These are phyloP conservation scores for Ophiostoma sp. DNA, from an alignment of 2,329 filamentous ascomycete species.

Conservation along the genomic window DNA sequence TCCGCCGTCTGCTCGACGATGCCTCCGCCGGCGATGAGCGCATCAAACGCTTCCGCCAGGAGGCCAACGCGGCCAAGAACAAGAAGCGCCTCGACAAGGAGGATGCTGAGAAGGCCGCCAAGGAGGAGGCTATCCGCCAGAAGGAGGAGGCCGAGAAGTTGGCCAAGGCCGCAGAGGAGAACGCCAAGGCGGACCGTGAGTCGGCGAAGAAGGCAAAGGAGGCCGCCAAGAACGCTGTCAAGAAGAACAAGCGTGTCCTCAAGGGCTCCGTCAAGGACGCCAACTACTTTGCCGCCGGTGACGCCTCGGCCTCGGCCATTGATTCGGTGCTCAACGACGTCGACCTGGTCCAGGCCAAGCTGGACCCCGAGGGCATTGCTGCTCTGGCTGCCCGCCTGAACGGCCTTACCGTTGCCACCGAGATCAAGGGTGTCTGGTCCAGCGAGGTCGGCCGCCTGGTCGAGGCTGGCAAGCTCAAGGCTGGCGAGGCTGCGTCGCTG, in stretches of 20 bases:
- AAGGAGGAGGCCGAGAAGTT: conserved; percentile 79
- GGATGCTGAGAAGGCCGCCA: conserved; percentile 79
- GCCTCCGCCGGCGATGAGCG: conserved; percentile 80
- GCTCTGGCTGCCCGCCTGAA: conserved; percentile 74
- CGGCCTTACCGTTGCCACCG: conserved; percentile 68
- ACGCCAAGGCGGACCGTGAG: conserved; percentile 78
- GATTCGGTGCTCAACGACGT: conserved; percentile 79
- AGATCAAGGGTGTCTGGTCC: conserved; percentile 79
- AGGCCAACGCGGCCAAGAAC: conserved; percentile 90
- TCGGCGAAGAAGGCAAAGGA: conserved; percentile 94
- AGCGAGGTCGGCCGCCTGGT: conserved; percentile 74
- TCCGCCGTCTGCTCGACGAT: conserved; percentile 86
- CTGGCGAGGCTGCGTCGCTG: conserved; percentile 68
- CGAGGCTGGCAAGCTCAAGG: conserved; percentile 77
- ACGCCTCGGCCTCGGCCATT: conserved; percentile 68
- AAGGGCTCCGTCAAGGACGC: conserved; percentile 92
- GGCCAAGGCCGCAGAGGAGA: conserved; percentile 76
- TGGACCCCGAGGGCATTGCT: conserved; percentile 87
- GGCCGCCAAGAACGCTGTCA: conserved; percentile 95
- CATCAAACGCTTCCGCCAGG: conserved; percentile 94
- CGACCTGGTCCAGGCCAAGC: conserved; percentile 78
- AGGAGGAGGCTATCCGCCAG: conserved; percentile 75
- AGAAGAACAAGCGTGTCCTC: conserved; percentile 99
- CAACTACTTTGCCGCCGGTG: conserved; percentile 82
- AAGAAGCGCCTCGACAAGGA: conserved; percentile 89